These are phyloP conservation scores for Hirsutella thompsonii DNA, from an alignment of 2,329 filamentous ascomycete species.

Conservation along the genomic window DNA sequence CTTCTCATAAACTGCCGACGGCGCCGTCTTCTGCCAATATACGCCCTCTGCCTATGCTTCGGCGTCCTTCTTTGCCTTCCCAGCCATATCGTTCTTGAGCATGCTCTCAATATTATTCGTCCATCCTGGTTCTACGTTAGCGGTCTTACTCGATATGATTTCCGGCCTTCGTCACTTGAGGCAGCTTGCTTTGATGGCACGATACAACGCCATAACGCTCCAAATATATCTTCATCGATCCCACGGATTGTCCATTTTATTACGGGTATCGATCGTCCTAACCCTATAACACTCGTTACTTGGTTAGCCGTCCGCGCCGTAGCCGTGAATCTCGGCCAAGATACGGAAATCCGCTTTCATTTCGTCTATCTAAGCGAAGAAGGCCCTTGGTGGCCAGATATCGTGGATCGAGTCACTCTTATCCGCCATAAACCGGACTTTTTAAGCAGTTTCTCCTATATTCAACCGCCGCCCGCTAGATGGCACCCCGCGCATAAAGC, in stretches of 20 bases:
- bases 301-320: slow-evolving; percentile 1
- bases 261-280: background rate
- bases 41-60: too few relatives aligned
- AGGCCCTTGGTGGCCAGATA: slow-evolving; percentile 2
- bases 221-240: background rate
- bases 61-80: too few relatives aligned
- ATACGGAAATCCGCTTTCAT: slow-evolving; percentile 1
- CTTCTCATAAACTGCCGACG: too few relatives aligned
- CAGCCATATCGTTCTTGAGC: background rate
- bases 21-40: too few relatives aligned
- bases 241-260: slow-evolving; percentile 1
- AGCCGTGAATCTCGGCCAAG: background rate
- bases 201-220: slow-evolving; percentile 1
- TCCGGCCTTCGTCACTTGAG: background rate
- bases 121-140: background rate
- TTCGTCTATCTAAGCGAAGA: slow-evolving; percentile 1
- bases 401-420: background rate
- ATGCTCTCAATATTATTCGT: background rate
- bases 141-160: slow-evolving; percentile 1
- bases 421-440: background rate
- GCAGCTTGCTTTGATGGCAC: slow-evolving; percentile 2
- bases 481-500: slow-evolving; percentile 2
- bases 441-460: background rate
- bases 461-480: background rate
- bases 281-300: background rate